Conservation (phyloP, 768 basidiomycete genomes). For the Dioszegia aurantiaca region DNA sequence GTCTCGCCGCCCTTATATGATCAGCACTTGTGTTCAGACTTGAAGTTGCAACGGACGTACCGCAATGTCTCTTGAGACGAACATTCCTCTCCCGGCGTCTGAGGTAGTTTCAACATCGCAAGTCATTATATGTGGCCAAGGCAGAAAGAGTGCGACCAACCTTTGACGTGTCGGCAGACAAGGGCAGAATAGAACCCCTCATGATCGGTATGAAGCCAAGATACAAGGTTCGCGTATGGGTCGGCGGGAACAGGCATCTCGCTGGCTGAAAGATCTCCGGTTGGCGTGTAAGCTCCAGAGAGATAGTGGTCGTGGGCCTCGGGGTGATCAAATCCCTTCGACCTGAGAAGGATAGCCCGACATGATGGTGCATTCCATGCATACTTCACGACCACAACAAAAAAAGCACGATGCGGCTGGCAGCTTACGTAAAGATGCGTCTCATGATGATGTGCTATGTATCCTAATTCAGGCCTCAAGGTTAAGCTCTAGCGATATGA, state of each 20-base stretch:
- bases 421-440: no score
- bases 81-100: constrained; percentile 73
- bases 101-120: not conserved
- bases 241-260: not conserved
- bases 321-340: constrained; percentile 13
- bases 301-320: no score
- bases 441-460: no score
- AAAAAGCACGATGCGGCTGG: no score
- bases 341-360: not conserved
- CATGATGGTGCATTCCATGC: constrained; percentile 5
- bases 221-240: constrained; percentile 52
- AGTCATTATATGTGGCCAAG: no score
- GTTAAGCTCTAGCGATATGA: no score
- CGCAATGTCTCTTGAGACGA: constrained; percentile 56
- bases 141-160: constrained; percentile 55
- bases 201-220: constrained; percentile 60
- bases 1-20: constrained; percentile 56
- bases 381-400: no score
- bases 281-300: no score
- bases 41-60: constrained; percentile 44
- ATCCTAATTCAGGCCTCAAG: no score
- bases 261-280: no score
- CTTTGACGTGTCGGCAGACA: constrained; percentile 58
- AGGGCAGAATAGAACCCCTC: constrained; percentile 53
- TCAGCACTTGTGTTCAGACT: not conserved